Conservation (phyloP, 441 rosid genomes). For the Pelargonium fulgidum region DNA sequence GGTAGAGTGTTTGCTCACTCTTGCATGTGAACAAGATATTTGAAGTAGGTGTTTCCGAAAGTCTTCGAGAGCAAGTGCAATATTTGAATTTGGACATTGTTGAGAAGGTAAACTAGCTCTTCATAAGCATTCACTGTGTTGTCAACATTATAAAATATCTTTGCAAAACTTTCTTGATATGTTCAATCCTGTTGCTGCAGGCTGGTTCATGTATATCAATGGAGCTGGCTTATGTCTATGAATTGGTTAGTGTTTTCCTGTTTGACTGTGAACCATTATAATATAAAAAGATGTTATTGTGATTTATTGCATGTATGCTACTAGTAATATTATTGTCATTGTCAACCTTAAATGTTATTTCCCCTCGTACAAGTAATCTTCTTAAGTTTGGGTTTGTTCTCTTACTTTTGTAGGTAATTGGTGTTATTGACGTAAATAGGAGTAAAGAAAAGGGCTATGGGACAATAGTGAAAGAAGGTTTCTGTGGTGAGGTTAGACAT, state of each 20-base stretch:
- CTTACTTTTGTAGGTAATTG: conserved; percentile 54
- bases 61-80: conserved; percentile 58
- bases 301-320: neutral
- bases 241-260: conserved; percentile 47
- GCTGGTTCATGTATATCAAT: conserved; percentile 61
- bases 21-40: conserved; percentile 78
- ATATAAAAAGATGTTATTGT: neutral
- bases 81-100: conserved; percentile 57
- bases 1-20: conserved; percentile 74
- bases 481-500: conserved; percentile 79
- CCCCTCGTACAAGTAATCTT: conserved; percentile 10
- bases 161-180: conserved; percentile 13
- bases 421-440: conserved; percentile 80
- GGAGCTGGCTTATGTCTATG: conserved; percentile 83
- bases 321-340: neutral
- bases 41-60: conserved; percentile 75
- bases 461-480: conserved; percentile 82
- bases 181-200: conserved; percentile 46
- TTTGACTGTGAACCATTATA: neutral
- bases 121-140: conserved; percentile 9
- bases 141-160: conserved; percentile 10
- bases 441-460: conserved; percentile 77
- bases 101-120: conserved; percentile 51
- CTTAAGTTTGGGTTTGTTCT: neutral
- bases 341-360: neutral